A percentile compares a stretch with the other conserved stretches of the same genome.
Evolutionary conservation across 1,284 basidiomycete genomes (phyloP).

Genomic region (Veloboletus limbatus): DNA sequence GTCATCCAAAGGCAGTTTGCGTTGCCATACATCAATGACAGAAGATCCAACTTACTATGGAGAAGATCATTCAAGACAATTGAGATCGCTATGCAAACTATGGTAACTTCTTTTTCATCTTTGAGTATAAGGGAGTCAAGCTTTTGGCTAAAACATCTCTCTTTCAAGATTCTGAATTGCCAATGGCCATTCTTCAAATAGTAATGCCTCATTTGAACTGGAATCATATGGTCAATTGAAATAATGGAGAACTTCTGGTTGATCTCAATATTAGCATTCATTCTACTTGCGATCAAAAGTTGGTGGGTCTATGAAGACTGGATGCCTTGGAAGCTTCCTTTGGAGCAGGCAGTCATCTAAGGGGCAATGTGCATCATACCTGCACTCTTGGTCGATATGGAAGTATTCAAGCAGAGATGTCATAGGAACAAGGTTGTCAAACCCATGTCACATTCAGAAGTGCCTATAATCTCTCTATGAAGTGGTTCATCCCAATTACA

Average conservation of each 20-base stretch:
- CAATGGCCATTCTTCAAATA: not conserved
- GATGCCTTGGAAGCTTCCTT: slow-evolving; percentile 10
- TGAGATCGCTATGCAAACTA: no score
- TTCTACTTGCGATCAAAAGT: not conserved
- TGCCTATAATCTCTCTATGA: slow-evolving; percentile 18
- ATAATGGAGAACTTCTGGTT: slow-evolving; percentile 6
- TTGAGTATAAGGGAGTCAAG: slow-evolving; percentile 16
- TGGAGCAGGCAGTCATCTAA: not conserved
- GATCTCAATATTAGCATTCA: slow-evolving; percentile 1
- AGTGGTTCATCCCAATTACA: slow-evolving; percentile 7
- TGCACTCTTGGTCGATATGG: slow-evolving; percentile 10
- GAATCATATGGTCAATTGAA: not conserved
- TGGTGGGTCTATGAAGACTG: slow-evolving; percentile 14
- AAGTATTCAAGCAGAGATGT: slow-evolving; percentile 14
- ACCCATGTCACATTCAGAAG: slow-evolving; percentile 13
- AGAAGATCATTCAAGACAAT: no score
- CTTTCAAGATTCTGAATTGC: not conserved
- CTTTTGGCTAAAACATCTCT: not conserved
- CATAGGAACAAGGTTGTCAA: not conserved
- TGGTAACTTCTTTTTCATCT: no score
- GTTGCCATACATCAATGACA: no score
- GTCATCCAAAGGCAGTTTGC: no score
- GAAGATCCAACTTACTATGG: no score
- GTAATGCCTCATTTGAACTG: slow-evolving; percentile 9
- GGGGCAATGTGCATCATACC: slow-evolving; percentile 4